A percentile compares a stretch with the other conserved stretches of the same genome.
These are phyloP conservation scores for Lepiota venenata DNA, from an alignment of 768 basidiomycete genomes.

Conservation along the genomic window DNA sequence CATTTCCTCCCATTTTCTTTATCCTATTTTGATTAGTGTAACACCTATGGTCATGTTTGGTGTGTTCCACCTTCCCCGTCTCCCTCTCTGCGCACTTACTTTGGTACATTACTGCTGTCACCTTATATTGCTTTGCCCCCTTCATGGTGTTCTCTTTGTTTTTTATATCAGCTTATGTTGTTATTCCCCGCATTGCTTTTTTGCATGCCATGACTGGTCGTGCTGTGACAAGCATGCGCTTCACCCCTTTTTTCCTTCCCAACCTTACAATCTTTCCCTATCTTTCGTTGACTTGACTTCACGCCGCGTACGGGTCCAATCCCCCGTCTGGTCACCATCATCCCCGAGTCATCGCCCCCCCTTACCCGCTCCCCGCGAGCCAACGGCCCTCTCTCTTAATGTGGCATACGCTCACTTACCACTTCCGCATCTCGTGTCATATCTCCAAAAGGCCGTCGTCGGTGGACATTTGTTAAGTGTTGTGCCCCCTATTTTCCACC, in stretches of 20 bases:
- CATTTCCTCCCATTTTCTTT: slow-evolving; percentile 7
- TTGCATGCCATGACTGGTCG: slow-evolving; percentile 1
- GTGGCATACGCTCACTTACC: background rate
- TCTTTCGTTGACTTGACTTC: background rate
- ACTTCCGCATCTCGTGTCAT: background rate
- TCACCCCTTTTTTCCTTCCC: slow-evolving; percentile 2
- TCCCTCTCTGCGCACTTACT: background rate
- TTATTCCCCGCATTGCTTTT: background rate
- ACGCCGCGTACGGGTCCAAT: background rate
- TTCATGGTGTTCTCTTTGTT: slow-evolving; percentile 1
- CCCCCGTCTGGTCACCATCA: no score
- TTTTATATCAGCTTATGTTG: slow-evolving; percentile 7
- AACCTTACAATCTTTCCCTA: background rate
- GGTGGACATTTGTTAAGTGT: background rate
- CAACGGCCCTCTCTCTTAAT: no score
- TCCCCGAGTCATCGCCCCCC: no score
- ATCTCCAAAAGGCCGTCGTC: slow-evolving; percentile 4
- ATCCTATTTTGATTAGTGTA: slow-evolving; percentile 14
- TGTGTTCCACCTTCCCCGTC: background rate
- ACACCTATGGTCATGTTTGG: slow-evolving; percentile 5
- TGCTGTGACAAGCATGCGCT: slow-evolving; percentile 2
- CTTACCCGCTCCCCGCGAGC: no score
- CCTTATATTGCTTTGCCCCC: slow-evolving; percentile 3
- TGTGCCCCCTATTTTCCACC: slow-evolving; percentile 4
- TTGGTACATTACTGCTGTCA: background rate